Base-by-base conservation (phyloP, 106 monocot genomes). In the Cymbidium sinense region DNA sequence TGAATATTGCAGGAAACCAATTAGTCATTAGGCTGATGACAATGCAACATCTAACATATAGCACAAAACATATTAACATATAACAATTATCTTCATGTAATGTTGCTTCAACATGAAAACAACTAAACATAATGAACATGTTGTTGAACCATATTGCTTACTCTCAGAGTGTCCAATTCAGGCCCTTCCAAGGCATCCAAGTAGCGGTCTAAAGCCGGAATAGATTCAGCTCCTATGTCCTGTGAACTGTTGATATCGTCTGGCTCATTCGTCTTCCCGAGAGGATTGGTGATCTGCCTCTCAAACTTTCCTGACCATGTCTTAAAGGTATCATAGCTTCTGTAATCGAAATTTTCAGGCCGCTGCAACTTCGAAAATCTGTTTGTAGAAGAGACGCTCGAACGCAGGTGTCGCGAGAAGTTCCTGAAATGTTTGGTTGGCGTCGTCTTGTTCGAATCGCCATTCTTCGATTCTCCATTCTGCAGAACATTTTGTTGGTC, bases 171-270 rank as follows among this genome's bases (percentile, higher is more conserved):
- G 50, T 91, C 91, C 4, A 91, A 52, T 77, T 91, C 91, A 34
- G 91, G 88, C 7, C 91, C 91, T 80, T 91, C 73, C 43, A 91
- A 67, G 41, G 91, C 88, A 80, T 86, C 91, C 37, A 86, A 91
- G 77, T 83, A 91, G 7, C 91, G 88, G 2, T 83, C 81, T 1
- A 83, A 82, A 58, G 80, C 29, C 0, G 91, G 61, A 5, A 62
- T 0, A 62, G 61, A n/a, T 62, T 62, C 61, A 7, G 61, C 27
- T 62, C 27, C 61, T 62, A 8, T 62, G 25, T 23, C 27, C 11
- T 62, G 61, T 25, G 61, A 27, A 62, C 27, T 5, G 37, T 39
- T 39, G 37, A 39, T 39, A 2, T 0, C 6, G 27, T 27, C 9
- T 6, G n/a, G 39, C 21, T 64, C 77, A 33, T 1, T n/a, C 2